Percentiles rank a stretch among this genome's conserved stretches.
phyloP scores from a whole-genome alignment of 2,329 filamentous ascomycete species.

The Shiraia bambusicola region DNA sequence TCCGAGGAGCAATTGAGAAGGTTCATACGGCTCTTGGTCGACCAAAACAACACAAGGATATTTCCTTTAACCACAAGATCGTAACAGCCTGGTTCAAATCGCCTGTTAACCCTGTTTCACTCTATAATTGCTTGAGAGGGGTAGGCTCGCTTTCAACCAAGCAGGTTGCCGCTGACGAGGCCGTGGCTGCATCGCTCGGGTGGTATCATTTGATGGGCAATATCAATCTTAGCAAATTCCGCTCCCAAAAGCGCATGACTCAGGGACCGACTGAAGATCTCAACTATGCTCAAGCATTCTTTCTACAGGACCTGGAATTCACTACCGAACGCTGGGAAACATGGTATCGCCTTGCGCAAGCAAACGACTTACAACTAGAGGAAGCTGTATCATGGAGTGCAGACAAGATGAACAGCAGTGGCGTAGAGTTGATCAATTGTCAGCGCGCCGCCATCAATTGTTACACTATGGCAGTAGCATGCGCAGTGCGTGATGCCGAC shows the following conservation, averaged over 20 bases:
- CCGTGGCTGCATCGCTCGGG: conserved; percentile 71
- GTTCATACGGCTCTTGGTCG: conserved; percentile 83
- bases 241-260: conserved; percentile 73
- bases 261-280: conserved; percentile 81
- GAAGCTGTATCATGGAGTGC: conserved; percentile 86
- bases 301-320: conserved; percentile 80
- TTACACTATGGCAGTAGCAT: conserved; percentile 66
- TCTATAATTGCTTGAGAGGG: conserved; percentile 81
- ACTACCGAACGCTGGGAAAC: conserved; percentile 82
- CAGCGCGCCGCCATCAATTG: conserved; percentile 84
- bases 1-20: conserved; percentile 87
- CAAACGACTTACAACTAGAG: conserved; percentile 83
- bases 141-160: conserved; percentile 55
- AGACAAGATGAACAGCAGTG: conserved; percentile 86
- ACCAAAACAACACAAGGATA: conserved; percentile 74
- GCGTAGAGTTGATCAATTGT: conserved; percentile 69
- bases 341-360: conserved; percentile 86
- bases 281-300: conserved; percentile 76
- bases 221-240: conserved; percentile 84
- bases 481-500: conserved; percentile 60
- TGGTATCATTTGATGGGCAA: conserved; percentile 94
- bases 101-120: conserved; percentile 75
- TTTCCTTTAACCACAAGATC: conserved; percentile 84
- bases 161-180: conserved; percentile 63
- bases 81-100: conserved; percentile 79